phyloP scores from a whole-genome alignment of 805 yeast genomes.

The Metschnikowia arizonensis region DNA sequence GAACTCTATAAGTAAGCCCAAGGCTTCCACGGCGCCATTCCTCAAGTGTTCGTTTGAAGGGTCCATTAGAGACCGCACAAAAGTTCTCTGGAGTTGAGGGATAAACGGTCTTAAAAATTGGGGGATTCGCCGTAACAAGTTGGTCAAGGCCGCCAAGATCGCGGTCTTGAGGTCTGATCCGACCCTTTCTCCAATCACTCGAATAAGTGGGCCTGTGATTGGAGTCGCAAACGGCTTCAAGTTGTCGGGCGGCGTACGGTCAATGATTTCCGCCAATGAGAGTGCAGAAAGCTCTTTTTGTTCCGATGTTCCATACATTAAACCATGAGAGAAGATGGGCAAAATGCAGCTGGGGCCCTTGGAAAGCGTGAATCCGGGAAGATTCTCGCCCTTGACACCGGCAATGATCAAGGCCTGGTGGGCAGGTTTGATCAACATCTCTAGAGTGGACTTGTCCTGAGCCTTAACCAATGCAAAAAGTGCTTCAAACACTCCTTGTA shows the following conservation, averaged over 20 bases:
- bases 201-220: constrained; percentile 94
- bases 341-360: constrained; percentile 83
- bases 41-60: constrained; percentile 67
- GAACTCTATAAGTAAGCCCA: constrained; percentile 80
- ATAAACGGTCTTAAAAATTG: constrained; percentile 89
- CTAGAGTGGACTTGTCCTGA: constrained; percentile 73
- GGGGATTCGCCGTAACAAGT: constrained; percentile 77
- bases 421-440: constrained; percentile 76
- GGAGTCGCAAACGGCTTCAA: constrained; percentile 86
- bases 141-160: constrained; percentile 80
- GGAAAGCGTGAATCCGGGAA: constrained; percentile 71
- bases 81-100: constrained; percentile 96
- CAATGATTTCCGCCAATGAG: constrained; percentile 83
- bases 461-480: constrained; percentile 62
- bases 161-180: constrained; percentile 90
- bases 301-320: constrained; percentile 85
- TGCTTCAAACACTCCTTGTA: constrained; percentile 60
- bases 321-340: constrained; percentile 90
- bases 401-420: constrained; percentile 64
- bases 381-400: constrained; percentile 58
- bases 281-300: constrained; percentile 84
- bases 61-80: constrained; percentile 87
- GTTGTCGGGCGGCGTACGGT: constrained; percentile 76
- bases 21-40: constrained; percentile 80
- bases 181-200: constrained; percentile 96